These are phyloP conservation scores for Lolium rigidum DNA, from an alignment of 176 grass and related monocot genomes.

Conservation along the genomic window DNA sequence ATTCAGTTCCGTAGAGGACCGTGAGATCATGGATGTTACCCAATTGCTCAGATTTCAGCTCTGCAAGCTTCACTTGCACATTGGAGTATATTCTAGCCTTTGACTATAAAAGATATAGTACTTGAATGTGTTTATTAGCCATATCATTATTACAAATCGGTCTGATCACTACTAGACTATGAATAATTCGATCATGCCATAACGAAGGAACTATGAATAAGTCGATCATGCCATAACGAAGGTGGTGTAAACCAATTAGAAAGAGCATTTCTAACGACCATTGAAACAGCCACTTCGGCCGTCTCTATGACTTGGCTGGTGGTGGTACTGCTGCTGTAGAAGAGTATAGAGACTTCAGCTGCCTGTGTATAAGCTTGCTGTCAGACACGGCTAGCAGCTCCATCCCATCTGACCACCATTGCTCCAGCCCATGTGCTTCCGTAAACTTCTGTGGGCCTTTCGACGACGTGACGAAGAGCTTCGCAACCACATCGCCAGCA, in stretches of 20 bases:
- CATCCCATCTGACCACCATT: conserved; percentile 95
- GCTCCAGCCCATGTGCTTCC: conserved; percentile 82
- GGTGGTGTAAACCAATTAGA: conserved; percentile 46
- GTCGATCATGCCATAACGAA: conserved; percentile 13
- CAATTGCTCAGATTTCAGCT: neutral
- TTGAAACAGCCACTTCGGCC: conserved; percentile 10
- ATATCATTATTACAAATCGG: conserved; percentile 24
- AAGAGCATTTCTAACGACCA: conserved; percentile 58
- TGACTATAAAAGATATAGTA: neutral
- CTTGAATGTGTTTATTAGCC: conserved; percentile 17
- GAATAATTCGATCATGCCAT: neutral
- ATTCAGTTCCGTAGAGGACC: neutral
- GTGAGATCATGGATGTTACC: neutral
- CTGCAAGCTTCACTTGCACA: neutral
- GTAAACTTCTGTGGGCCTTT: conserved; percentile 86
- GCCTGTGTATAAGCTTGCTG: conserved; percentile 85
- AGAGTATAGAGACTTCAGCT: conserved; percentile 78
- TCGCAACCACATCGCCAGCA: conserved; percentile 50
- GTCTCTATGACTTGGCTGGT: conserved; percentile 42
- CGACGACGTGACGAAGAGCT: conserved; percentile 74
- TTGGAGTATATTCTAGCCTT: neutral
- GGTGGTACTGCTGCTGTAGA: conserved; percentile 38
- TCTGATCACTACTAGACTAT: conserved; percentile 32
- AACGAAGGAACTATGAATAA: conserved; percentile 26
- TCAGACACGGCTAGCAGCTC: conserved; percentile 72